phyloP scores from a whole-genome alignment of 805 yeast genomes.

The Wickerhamomyces canadensis region DNA sequence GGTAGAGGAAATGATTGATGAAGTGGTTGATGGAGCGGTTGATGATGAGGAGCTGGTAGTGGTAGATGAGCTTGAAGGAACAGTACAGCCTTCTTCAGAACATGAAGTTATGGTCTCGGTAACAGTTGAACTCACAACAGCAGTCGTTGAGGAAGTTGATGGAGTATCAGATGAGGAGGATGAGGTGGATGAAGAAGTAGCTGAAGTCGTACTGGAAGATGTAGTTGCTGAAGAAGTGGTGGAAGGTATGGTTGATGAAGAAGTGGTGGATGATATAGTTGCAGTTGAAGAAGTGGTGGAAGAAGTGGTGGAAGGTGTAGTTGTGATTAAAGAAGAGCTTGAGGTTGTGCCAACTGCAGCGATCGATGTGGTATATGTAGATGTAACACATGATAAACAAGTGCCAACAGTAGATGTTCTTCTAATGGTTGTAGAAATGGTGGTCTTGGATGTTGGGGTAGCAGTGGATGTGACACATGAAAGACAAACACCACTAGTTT shows the following conservation, averaged over 20 bases:
- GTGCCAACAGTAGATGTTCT: too few relatives aligned
- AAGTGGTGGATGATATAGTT: too few relatives aligned
- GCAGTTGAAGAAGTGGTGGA: neutral
- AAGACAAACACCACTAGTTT: neutral
- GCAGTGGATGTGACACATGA: neutral
- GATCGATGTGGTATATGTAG: too few relatives aligned
- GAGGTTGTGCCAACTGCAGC: too few relatives aligned
- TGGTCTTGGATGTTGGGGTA: neutral
- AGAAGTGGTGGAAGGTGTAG: neutral
- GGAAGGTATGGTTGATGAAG: too few relatives aligned
- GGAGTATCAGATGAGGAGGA: neutral
- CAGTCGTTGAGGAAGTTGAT: neutral
- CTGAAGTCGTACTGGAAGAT: neutral
- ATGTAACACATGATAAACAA: too few relatives aligned
- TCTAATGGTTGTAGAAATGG: neutral
- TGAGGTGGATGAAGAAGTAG: neutral
- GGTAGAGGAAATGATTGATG: too few relatives aligned
- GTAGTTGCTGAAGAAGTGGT: too few relatives aligned
- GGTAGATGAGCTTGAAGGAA: too few relatives aligned
- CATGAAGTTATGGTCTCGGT: neutral
- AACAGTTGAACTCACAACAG: neutral
- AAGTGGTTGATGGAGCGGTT: too few relatives aligned
- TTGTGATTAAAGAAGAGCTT: neutral
- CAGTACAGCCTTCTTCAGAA: too few relatives aligned
- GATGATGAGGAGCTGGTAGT: too few relatives aligned